A percentile compares a stretch with the other conserved stretches of the same genome.
These are phyloP conservation scores for Syzygium grande DNA, from an alignment of 345 rosid genomes.

Conservation along the genomic window DNA sequence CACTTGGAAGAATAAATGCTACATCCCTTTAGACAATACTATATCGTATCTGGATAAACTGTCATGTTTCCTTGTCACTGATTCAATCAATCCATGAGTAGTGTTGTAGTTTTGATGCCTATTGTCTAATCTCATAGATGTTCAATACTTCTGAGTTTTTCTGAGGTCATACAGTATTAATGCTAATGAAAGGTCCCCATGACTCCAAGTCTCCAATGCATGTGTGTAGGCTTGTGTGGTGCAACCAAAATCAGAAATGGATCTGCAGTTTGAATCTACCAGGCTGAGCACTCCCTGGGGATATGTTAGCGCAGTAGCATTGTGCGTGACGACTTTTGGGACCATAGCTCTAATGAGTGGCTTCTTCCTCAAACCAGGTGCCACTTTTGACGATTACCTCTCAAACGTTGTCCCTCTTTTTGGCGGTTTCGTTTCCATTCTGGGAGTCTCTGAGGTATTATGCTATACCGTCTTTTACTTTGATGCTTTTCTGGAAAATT, in stretches of 20 bases:
- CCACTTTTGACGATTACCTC: constrained; percentile 77
- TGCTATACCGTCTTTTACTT: background rate
- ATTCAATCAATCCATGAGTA: accelerated
- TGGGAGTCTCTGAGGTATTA: constrained; percentile 92
- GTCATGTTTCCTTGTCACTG: background rate
- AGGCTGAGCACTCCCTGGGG: constrained; percentile 89
- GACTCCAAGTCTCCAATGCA: background rate
- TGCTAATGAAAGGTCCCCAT: background rate
- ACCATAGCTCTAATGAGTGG: constrained; percentile 90
- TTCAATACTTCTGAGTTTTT: background rate
- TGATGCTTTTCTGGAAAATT: background rate
- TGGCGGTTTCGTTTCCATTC: constrained; percentile 69
- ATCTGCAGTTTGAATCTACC: constrained; percentile 79
- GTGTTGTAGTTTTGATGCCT: background rate
- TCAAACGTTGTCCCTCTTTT: constrained; percentile 76
- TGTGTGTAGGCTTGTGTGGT: constrained; percentile 72
- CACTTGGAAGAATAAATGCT: background rate
- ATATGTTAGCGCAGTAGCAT: constrained; percentile 45
- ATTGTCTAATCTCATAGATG: background rate
- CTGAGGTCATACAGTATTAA: background rate
- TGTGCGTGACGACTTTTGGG: constrained; percentile 80
- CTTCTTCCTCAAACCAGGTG: constrained; percentile 81
- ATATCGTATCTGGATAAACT: background rate
- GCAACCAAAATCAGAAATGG: constrained; percentile 85
- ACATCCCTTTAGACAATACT: background rate